Evolutionary conservation across 305 asterid species (phyloP), one percentile per base, ranked within the genome.

Genomic region (Striga hermonthica): DNA sequence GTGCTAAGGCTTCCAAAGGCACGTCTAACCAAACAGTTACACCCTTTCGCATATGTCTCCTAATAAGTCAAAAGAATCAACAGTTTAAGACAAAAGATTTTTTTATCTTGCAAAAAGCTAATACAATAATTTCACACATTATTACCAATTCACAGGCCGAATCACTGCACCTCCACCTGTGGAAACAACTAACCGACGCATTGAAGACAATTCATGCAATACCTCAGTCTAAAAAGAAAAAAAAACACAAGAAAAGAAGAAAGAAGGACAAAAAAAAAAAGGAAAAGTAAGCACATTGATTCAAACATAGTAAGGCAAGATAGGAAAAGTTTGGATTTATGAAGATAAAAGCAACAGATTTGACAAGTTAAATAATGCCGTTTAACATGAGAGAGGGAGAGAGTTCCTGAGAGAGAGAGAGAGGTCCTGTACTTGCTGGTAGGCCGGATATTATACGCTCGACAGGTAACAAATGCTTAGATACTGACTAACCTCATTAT

Each of bases 161-260:
- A 87, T 79, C 65, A 92, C 97, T 14, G 95, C 97, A 75, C 97
- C 97, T 61, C 98, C 98, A 62, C 97, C 98, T 0, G 97, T 87
- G 69, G 98, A 92, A 78, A 92, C 81, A 75, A 92, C 91, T 66
- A 87, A 72, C 34, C 80, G 81, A 28, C 76, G 89, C 96, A 80
- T 85, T 66, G 65, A 62, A 65, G 98, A 89, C 68, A 89, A 75
- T 78, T 84, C 84, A 55, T 67, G 73, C 77, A 92, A 68, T 45
- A 77, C 89, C 76, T 85, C 88, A 3, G 97, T 89, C 98, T 91
- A 65, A 70, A 31, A 57, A 59, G 64, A 70, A 59, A 69, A 22
- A 57, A 37, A 69, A 7, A 22, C 4, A 55, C 62, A 71, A 7
- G 63, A 68, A 34, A 22, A 22, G 31, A 22, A 58, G 54, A 37